Evolutionary conservation across 2,329 filamentous ascomycete species (phyloP).

Genomic region (Plectosphaerella plurivora): DNA sequence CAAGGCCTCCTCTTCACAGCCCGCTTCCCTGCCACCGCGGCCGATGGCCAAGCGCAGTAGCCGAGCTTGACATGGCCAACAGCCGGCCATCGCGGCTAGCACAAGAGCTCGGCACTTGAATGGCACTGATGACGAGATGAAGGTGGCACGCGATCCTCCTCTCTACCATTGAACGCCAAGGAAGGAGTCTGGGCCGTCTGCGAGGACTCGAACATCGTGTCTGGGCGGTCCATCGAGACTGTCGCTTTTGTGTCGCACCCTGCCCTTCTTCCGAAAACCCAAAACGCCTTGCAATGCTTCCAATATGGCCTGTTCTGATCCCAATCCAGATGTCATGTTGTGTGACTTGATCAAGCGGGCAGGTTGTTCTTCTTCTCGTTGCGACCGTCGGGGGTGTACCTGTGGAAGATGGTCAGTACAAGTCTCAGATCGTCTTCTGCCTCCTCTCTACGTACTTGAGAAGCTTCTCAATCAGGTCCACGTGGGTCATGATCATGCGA

Average conservation of each 20-base stretch:
- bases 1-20: no score
- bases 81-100: no score
- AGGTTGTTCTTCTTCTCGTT: conserved; percentile 56
- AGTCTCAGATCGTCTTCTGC: conserved; percentile 2
- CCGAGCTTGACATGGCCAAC: no score
- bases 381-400: conserved; percentile 59
- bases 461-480: conserved; percentile 97
- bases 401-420: conserved; percentile 16
- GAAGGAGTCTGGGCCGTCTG: no score
- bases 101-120: no score
- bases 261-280: background rate
- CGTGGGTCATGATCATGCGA: conserved; percentile 99
- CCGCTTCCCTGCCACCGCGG: no score
- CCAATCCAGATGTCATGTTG: conserved; percentile 9
- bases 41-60: no score
- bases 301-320: conserved; percentile 2
- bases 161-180: no score
- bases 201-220: no score
- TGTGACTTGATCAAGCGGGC: conserved; percentile 12
- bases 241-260: background rate
- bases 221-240: no score
- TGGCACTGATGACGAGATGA: no score
- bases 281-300: conserved; percentile 17
- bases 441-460: conserved; percentile 63
- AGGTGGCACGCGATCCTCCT: no score